Conservation (phyloP, 164 flowering plant species). For the Piper longum region DNA sequence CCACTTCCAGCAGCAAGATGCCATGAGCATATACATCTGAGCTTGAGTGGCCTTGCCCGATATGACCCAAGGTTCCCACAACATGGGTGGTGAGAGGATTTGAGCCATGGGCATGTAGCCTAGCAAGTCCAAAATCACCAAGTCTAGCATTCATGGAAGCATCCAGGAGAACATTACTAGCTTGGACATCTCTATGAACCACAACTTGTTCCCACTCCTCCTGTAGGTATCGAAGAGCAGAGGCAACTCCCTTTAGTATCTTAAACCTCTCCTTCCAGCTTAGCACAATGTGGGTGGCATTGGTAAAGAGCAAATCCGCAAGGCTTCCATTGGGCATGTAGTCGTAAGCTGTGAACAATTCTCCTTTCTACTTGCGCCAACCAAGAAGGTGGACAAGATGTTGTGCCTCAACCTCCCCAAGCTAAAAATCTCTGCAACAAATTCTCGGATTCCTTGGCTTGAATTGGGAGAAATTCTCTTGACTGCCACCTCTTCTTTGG, state of each 20-base stretch:
- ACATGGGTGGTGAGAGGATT: slow-evolving; percentile 43
- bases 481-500: slow-evolving; percentile 38
- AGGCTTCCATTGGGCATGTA: slow-evolving; percentile 61
- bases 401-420: slow-evolving; percentile 50
- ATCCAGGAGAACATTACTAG: slow-evolving; percentile 49
- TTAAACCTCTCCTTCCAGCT: slow-evolving; percentile 42
- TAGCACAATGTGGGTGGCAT: slow-evolving; percentile 21
- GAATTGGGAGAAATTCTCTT: slow-evolving; percentile 50
- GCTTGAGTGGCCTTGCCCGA: slow-evolving; percentile 41
- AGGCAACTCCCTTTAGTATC: slow-evolving; percentile 46
- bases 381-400: slow-evolving; percentile 36
- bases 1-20: slow-evolving; percentile 43
- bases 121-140: slow-evolving; percentile 33
- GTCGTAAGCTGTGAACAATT: slow-evolving; percentile 43
- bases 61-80: slow-evolving; percentile 53
- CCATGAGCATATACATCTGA: slow-evolving; percentile 55
- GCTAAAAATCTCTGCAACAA: slow-evolving; percentile 41
- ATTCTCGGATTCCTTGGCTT: slow-evolving; percentile 46
- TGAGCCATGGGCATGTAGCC: slow-evolving; percentile 44
- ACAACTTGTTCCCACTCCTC: slow-evolving; percentile 58
- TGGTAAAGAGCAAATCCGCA: slow-evolving; percentile 29
- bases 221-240: slow-evolving; percentile 49
- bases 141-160: slow-evolving; percentile 31
- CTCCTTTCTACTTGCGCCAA: slow-evolving; percentile 7
- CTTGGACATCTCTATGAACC: slow-evolving; percentile 55